Percentiles rank a stretch among this genome's conserved stretches.
phyloP scores from a whole-genome alignment of 2,329 filamentous ascomycete genomes.

The Diaporthe longicolla region DNA sequence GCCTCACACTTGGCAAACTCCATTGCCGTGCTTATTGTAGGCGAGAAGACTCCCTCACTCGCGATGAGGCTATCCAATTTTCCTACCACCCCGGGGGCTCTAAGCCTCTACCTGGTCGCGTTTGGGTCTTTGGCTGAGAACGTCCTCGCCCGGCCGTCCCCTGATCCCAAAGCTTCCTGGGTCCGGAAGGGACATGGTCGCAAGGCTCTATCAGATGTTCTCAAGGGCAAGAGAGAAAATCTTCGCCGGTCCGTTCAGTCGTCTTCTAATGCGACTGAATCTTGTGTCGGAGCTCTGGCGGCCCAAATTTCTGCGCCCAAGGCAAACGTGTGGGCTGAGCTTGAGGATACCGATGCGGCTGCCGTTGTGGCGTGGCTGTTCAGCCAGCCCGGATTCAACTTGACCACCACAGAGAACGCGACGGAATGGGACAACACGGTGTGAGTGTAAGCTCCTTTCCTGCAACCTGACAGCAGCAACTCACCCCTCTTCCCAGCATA shows the following conservation, averaged over 20 bases:
- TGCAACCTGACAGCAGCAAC: background rate
- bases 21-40: background rate
- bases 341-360: constrained; percentile 56
- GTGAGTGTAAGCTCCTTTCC: constrained; percentile 43
- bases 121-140: constrained; percentile 45
- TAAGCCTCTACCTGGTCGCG: constrained; percentile 18
- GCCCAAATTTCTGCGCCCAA: constrained; percentile 54
- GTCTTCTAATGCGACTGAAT: constrained; percentile 16
- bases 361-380: constrained; percentile 57
- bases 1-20: background rate
- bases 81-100: constrained; percentile 9
- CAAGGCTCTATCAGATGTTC: constrained; percentile 47
- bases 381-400: constrained; percentile 55
- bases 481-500: constrained; percentile 41
- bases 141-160: constrained; percentile 46
- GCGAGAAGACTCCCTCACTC: background rate
- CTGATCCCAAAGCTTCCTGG: constrained; percentile 48
- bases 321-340: constrained; percentile 57
- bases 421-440: constrained; percentile 55
- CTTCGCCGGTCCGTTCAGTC: background rate
- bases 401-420: constrained; percentile 53
- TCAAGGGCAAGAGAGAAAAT: constrained; percentile 44
- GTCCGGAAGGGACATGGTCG: constrained; percentile 46
- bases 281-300: constrained; percentile 43
- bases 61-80: constrained; percentile 31